Evolutionary conservation across 768 basidiomycete genomes (phyloP).

Genomic region (Rhodotorula toruloides): DNA sequence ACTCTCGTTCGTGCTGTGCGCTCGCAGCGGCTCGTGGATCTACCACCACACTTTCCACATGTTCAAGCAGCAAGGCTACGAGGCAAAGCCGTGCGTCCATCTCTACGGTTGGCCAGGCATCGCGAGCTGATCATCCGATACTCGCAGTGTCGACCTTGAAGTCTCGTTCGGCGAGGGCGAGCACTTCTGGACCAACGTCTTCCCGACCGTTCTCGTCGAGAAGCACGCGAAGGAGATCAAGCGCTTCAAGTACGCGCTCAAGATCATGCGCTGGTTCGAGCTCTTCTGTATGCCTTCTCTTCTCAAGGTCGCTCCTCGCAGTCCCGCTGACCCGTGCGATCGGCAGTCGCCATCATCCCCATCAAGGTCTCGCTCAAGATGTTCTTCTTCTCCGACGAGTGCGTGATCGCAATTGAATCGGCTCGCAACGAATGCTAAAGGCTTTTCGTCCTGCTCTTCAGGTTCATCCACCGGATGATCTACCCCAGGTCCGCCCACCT

Average conservation of each 20-base stretch:
- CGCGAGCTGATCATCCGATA: not conserved
- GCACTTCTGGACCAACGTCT: conserved; percentile 51
- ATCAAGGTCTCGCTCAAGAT: conserved; percentile 50
- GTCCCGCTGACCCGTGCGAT: rapidly evolving
- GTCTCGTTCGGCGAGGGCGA: conserved; percentile 52
- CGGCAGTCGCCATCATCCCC: conserved; percentile 47
- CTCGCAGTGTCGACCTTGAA: conserved; percentile 48
- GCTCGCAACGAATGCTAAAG: not conserved
- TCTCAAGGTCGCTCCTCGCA: too few relatives aligned
- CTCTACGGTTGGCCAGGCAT: not conserved
- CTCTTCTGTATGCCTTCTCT: conserved; percentile 42
- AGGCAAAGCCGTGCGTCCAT: conserved; percentile 43
- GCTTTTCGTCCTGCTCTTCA: not conserved
- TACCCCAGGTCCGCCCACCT: conserved; percentile 39
- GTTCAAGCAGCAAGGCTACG: conserved; percentile 46
- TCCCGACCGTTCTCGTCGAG: conserved; percentile 50
- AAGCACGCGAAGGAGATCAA: conserved; percentile 49
- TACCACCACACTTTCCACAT: conserved; percentile 50
- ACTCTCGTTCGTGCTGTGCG: not conserved
- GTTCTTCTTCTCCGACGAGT: conserved; percentile 50
- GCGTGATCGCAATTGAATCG: not conserved
- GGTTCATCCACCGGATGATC: conserved; percentile 48
- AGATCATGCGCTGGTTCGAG: conserved; percentile 48
- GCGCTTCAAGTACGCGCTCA: conserved; percentile 48
- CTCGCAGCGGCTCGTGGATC: conserved; percentile 37